Evolutionary conservation across 257 asterid species (phyloP).

Genomic region (Rehmannia glutinosa): DNA sequence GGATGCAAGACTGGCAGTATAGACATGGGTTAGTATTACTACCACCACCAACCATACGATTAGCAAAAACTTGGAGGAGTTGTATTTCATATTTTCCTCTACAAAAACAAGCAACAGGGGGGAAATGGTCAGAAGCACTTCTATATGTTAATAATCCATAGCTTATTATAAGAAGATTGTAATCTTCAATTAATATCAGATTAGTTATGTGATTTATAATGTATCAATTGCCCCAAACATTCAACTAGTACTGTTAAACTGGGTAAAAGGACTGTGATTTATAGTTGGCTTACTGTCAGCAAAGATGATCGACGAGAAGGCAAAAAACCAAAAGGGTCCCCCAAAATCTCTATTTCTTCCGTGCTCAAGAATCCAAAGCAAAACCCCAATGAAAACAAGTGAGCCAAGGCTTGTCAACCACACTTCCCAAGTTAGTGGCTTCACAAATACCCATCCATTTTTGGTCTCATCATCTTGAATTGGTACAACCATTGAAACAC

Average conservation of each 20-base stretch:
- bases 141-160: not conserved
- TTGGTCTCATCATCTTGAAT: conserved; percentile 13
- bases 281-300: conserved; percentile 30
- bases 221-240: not conserved
- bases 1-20: conserved; percentile 53
- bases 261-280: not conserved
- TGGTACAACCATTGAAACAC: conserved; percentile 41
- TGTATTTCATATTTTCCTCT: conserved; percentile 43
- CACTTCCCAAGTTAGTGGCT: conserved; percentile 47
- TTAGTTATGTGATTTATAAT: not conserved
- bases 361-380: conserved; percentile 51
- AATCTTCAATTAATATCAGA: too few species aligned
- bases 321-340: conserved; percentile 34
- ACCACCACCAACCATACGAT: conserved; percentile 40
- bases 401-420: conserved; percentile 42
- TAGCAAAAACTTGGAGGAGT: conserved; percentile 38
- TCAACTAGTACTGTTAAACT: not conserved
- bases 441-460: conserved; percentile 34
- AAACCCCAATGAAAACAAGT: conserved; percentile 32
- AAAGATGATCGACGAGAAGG: conserved; percentile 54
- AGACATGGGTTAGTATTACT: conserved; percentile 39
- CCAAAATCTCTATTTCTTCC: conserved; percentile 35
- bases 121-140: not conserved
- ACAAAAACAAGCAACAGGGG: not conserved
- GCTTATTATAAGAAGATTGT: not conserved